Evolutionary conservation across 2,329 filamentous ascomycete genomes (phyloP).

Genomic region (Simplicillium sp.): DNA sequence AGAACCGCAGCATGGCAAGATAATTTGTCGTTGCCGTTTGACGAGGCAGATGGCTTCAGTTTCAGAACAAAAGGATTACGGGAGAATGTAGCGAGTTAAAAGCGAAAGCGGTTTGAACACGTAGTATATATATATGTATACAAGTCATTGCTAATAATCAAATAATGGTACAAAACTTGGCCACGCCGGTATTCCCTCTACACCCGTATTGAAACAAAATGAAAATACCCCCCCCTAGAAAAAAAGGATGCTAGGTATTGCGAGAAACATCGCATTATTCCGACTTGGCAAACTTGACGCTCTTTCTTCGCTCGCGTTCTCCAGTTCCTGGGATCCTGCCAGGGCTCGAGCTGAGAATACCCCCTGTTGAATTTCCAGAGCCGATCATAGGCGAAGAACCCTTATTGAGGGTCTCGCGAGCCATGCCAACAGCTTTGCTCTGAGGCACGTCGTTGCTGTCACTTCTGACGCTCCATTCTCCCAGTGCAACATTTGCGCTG

Average conservation of each 20-base stretch:
- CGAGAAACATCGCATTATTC: constrained; percentile 12
- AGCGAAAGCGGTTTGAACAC: neutral
- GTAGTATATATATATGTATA: neutral
- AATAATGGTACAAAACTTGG: constrained; percentile 4
- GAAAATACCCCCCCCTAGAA: too few species aligned
- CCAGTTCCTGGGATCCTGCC: constrained; percentile 23
- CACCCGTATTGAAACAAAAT: neutral
- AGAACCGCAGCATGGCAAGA: constrained; percentile 21
- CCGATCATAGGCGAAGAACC: constrained; percentile 12
- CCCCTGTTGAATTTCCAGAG: constrained; percentile 11
- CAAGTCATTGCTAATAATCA: neutral
- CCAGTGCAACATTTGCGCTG: constrained; percentile 7
- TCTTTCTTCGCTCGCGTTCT: constrained; percentile 50
- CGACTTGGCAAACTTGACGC: constrained; percentile 50
- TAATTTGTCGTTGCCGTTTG: constrained; percentile 31
- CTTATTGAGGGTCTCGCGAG: constrained; percentile 40
- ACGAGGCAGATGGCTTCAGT: constrained; percentile 33
- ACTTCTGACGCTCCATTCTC: constrained; percentile 22
- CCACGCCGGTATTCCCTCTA: neutral
- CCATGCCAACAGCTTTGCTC: constrained; percentile 51
- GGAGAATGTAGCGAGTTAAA: constrained; percentile 29
- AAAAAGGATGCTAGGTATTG: neutral
- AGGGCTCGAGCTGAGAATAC: constrained; percentile 42
- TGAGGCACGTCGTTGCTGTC: constrained; percentile 47
- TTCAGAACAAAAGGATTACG: constrained; percentile 47